Evolutionary conservation across 1,139 yeast species (phyloP), one percentile per base, ranked within the genome.

Genomic region (Saccharomyces hybrid): DNA sequence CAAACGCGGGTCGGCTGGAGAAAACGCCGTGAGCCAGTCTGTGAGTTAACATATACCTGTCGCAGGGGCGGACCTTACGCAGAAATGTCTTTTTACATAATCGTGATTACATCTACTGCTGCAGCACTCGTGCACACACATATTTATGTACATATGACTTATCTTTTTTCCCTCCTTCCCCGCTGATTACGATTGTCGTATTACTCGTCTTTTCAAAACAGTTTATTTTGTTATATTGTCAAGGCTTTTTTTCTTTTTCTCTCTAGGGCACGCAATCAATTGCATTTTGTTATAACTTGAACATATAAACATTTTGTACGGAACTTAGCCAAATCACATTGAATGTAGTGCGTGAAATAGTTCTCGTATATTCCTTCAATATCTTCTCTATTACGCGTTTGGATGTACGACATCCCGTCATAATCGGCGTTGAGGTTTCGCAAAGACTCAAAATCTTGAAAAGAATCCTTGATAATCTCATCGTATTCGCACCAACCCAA

Each of bases 401-500:
- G 62, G 2, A 49, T 49, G 23, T 54, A 56, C 26, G 57, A 54
- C n/a, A 57, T 50, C 28, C 54, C 47, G n/a, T 51, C 38, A 49
- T 56, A 44, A 25, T 54, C 51, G 1, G 49, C 47, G n/a, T 48
- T 53, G 31, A 54, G 49, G 38, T 55, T 51, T 32, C 55, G 44
- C 1, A 58, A 42, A 6, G 58, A 52, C 34, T 56, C 57, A 28
- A 51, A 54, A 48, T 53, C 57, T 25, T 52, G 52, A 14, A 30
- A 51, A n/a, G 54, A 56, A 31, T 53, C 53, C 34, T 32, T 56
- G 16, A 59, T 47, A 9, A 59, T 59, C n/a, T 55, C 57, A 32
- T 59, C 62, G 46, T 58, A 53, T 47, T 59, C 62, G 27, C 63
- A 59, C 62, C 60, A 60, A 5, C 62, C 63, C 11, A 61, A 49